Evolutionary conservation across 176 grass and related monocot species (phyloP), one percentile per base, ranked within the genome.

Genomic region (Phyllostachys edulis): DNA sequence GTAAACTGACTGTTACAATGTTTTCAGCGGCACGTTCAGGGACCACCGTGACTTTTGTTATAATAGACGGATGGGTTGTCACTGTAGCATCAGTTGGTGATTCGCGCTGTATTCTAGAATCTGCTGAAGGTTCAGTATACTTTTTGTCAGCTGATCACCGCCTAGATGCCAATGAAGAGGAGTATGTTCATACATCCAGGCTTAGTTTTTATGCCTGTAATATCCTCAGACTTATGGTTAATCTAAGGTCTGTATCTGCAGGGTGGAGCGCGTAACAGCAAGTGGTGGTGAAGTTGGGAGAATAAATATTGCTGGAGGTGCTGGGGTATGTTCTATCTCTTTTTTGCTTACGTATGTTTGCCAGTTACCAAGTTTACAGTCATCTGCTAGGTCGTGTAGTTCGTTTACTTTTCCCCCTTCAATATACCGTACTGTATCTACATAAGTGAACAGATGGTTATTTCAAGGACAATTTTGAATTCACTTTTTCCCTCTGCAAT

Each of bases 281-380:
- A 95, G 93, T 26, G 96, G 96, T 41, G 96, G 96, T 80, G 93
- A 95, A 81, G 96, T 98, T 77, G 96, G 90, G n/a, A 95, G 93
- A 85, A 93, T 98, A 82, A 92, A 93, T 82, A 90, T 93, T 82
- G 89, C 89, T 80, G 93, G 93, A 34, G 89, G 93, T 85, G 89
- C 87, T 76, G 87, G 85, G 93, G 96, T 95, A 94, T 68, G 85
- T 87, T 71, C 36, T n/a, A n/a, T n/a, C n/a, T n/a, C n/a, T n/a
- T 21, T 86, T 60, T 76, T 50, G 14, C 83, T 67, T 72, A 76
- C 77, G 39, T 75, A 17, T 71, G 34, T 67, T 84, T 69, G 51
- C 84, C 45, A 71, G 52, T 42, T 85, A 56, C 63, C 37, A 64
- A 81, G 55, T 63, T 80, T 46, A 71, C 51, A 60, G 7, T 18